These are phyloP conservation scores for Closterium sp. DNA, from an alignment of 139 green algal genomes.

Conservation along the genomic window DNA sequence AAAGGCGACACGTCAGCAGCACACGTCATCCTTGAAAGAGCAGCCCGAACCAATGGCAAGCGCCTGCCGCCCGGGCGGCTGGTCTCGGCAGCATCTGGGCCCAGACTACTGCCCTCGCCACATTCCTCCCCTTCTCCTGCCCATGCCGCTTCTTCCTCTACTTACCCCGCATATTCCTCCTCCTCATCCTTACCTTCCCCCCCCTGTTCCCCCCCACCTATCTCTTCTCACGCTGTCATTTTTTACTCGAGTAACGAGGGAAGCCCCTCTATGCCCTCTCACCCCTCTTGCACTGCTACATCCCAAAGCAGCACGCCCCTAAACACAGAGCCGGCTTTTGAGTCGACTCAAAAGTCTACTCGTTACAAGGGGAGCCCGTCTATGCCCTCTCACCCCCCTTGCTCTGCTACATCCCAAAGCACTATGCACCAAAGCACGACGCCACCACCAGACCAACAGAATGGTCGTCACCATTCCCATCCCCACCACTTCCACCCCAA, in stretches of 20 bases:
- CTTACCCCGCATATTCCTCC: not conserved
- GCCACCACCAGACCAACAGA: too few species aligned
- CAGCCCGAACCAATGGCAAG: constrained; percentile 12
- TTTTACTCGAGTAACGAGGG: not conserved
- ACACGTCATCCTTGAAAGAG: not conserved
- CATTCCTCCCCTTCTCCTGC: not conserved
- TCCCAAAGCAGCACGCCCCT: too few species aligned
- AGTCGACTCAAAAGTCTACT: too few species aligned
- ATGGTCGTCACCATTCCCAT: not conserved
- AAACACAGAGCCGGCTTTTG: too few species aligned
- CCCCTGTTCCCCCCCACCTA: not conserved
- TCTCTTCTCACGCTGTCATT: not conserved
- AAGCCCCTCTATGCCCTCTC: not conserved
- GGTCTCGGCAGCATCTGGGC: too few species aligned
- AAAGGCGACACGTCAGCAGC: constrained; percentile 22
- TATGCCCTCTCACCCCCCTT: too few species aligned
- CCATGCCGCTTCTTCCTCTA: not conserved
- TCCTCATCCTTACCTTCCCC: not conserved
- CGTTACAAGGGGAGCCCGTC: too few species aligned
- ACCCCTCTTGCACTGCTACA: not conserved
- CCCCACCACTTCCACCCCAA: not conserved
- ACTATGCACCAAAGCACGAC: too few species aligned
- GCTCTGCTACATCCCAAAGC: too few species aligned
- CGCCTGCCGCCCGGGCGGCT: not conserved
- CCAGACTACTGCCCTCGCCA: too few species aligned